Percentiles rank a stretch among this genome's conserved stretches.
Conservation (phyloP, 1,284 basidiomycete species). For the Cryptococcus hybrid region DNA sequence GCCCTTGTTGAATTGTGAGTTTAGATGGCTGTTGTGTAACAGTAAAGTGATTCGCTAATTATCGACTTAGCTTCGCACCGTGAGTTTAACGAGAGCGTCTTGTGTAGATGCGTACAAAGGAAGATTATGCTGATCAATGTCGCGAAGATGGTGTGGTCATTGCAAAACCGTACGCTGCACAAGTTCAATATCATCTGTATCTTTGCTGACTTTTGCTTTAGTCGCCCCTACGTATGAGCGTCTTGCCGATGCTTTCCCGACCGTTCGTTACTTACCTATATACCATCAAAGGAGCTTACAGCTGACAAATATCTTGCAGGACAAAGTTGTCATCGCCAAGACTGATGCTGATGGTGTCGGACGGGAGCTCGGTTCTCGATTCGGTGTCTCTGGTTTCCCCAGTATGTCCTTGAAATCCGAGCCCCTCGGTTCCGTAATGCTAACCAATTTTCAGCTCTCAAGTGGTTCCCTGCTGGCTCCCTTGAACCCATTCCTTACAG, state of each 20-base stretch:
- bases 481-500: slow-evolving; percentile 68
- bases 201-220: slow-evolving; percentile 49
- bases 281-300: slow-evolving; percentile 52
- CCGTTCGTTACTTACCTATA: slow-evolving; percentile 12
- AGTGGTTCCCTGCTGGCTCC: slow-evolving; percentile 78
- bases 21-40: too few species aligned
- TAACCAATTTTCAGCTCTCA: slow-evolving; percentile 58
- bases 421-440: background rate
- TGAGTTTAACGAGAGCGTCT: slow-evolving; percentile 15
- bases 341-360: slow-evolving; percentile 89
- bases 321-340: slow-evolving; percentile 86
- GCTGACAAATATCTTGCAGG: slow-evolving; percentile 46
- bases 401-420: slow-evolving; percentile 56
- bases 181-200: slow-evolving; percentile 3
- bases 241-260: slow-evolving; percentile 76
- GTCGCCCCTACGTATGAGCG: slow-evolving; percentile 86
- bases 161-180: slow-evolving; percentile 47
- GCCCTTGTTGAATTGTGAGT: slow-evolving; percentile 87
- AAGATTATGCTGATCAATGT: background rate
- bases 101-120: background rate
- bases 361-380: slow-evolving; percentile 57
- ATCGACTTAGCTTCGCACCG: slow-evolving; percentile 39
- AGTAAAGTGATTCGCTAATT: background rate
- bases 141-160: slow-evolving; percentile 50
- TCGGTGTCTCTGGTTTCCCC: slow-evolving; percentile 79